Conservation (phyloP, 345 rosid genomes). For the Anastatica hierochuntica region DNA sequence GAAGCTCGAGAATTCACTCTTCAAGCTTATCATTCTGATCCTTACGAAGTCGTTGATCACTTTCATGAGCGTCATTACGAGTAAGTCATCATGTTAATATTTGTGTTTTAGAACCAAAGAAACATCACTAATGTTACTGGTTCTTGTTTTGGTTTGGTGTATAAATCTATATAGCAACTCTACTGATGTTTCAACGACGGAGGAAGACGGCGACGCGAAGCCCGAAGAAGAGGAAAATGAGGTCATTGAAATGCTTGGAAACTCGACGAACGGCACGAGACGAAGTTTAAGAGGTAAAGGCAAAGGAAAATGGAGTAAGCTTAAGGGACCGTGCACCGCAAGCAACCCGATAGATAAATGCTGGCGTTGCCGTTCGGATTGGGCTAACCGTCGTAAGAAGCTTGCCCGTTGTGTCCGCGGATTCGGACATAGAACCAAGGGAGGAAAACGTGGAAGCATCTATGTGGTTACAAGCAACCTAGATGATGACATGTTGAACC, state of each 20-base stretch:
- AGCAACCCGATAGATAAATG: constrained; percentile 81
- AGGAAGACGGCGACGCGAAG: not conserved
- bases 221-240: not conserved
- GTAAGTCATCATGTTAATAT: constrained; percentile 35
- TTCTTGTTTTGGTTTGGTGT: constrained; percentile 4
- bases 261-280: constrained; percentile 42
- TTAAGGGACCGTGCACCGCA: constrained; percentile 44
- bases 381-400: constrained; percentile 48
- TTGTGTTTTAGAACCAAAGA: not conserved
- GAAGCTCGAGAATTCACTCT: constrained; percentile 28
- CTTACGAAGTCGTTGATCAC: constrained; percentile 31
- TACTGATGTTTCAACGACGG: constrained; percentile 21
- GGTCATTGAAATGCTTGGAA: constrained; percentile 43
- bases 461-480: constrained; percentile 54
- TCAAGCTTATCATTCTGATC: constrained; percentile 42
- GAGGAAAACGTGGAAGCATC: constrained; percentile 47
- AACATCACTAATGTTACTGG: not conserved
- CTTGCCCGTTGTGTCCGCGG: constrained; percentile 56
- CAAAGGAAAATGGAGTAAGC: constrained; percentile 30
- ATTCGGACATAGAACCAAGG: constrained; percentile 55
- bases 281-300: constrained; percentile 27
- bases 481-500: constrained; percentile 43
- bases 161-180: constrained; percentile 21
- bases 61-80: constrained; percentile 19
- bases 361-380: constrained; percentile 65